These are phyloP conservation scores for Ceratobasidium sp. DNA, from an alignment of 1,284 basidiomycete species.

Conservation along the genomic window DNA sequence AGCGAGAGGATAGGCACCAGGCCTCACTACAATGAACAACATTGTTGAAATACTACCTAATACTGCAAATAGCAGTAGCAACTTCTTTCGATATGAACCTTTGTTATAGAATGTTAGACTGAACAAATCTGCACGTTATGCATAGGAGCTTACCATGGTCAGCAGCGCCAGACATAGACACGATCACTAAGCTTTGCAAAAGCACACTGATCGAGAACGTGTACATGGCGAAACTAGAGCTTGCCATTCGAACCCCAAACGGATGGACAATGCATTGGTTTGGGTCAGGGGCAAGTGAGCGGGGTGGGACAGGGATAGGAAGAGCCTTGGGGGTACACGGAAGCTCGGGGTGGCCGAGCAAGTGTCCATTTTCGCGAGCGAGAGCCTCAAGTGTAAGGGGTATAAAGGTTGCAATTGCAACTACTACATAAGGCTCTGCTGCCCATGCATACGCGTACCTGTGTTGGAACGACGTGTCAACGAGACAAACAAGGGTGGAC, in stretches of 20 bases:
- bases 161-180: slow-evolving; percentile 30
- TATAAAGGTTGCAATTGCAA: slow-evolving; percentile 30
- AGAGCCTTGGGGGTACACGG: slow-evolving; percentile 32
- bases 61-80: slow-evolving; percentile 78
- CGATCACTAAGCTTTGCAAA: slow-evolving; percentile 36
- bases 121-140: not conserved
- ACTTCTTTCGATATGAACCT: slow-evolving; percentile 81
- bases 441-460: slow-evolving; percentile 37
- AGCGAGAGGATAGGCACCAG: slow-evolving; percentile 29
- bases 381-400: slow-evolving; percentile 37
- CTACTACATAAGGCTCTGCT: slow-evolving; percentile 32
- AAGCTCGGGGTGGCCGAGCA: slow-evolving; percentile 18
- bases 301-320: slow-evolving; percentile 8
- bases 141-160: slow-evolving; percentile 11
- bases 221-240: slow-evolving; percentile 40
- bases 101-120: slow-evolving; percentile 18
- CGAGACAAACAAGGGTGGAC: not conserved
- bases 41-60: slow-evolving; percentile 73
- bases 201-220: slow-evolving; percentile 37
- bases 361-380: slow-evolving; percentile 38
- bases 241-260: slow-evolving; percentile 31
- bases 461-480: not conserved
- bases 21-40: slow-evolving; percentile 67
- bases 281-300: slow-evolving; percentile 6
- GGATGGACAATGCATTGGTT: slow-evolving; percentile 31